Conservation (phyloP, 2,329 filamentous ascomycete species). For the Paramyrothecium sp. region DNA sequence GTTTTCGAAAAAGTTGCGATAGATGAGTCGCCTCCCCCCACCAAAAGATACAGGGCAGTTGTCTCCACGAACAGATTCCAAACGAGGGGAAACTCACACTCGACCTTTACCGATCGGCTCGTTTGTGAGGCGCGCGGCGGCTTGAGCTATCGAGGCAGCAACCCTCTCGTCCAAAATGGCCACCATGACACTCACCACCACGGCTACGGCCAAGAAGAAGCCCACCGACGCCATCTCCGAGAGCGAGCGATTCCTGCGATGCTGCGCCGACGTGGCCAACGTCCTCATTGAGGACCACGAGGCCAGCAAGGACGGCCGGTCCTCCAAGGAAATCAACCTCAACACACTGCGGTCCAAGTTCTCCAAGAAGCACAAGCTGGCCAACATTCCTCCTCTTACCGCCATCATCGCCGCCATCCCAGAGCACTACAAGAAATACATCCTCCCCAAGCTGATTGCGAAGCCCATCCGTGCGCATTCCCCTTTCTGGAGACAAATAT, state of each 20-base stretch:
- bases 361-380: constrained; percentile 88
- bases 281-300: constrained; percentile 94
- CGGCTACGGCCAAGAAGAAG: constrained; percentile 67
- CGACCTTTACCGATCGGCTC: no score
- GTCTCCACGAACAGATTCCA: no score
- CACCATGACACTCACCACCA: constrained; percentile 60
- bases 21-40: neutral
- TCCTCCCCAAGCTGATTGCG: constrained; percentile 90
- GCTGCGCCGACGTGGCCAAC: constrained; percentile 93
- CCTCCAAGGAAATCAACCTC: constrained; percentile 86
- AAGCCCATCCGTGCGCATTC: constrained; percentile 76
- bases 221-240: constrained; percentile 78
- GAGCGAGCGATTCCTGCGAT: constrained; percentile 90
- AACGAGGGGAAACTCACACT: no score
- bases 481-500: neutral
- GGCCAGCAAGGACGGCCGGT: constrained; percentile 69
- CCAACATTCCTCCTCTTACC: constrained; percentile 84
- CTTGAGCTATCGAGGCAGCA: neutral
- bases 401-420: constrained; percentile 97
- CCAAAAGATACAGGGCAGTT: neutral
- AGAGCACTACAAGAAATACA: constrained; percentile 99
- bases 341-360: constrained; percentile 85
- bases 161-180: constrained; percentile 39
- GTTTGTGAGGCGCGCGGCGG: no score
- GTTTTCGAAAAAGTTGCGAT: neutral